Conservation (phyloP, 331 rosid species). For the Ulmus americana region DNA sequence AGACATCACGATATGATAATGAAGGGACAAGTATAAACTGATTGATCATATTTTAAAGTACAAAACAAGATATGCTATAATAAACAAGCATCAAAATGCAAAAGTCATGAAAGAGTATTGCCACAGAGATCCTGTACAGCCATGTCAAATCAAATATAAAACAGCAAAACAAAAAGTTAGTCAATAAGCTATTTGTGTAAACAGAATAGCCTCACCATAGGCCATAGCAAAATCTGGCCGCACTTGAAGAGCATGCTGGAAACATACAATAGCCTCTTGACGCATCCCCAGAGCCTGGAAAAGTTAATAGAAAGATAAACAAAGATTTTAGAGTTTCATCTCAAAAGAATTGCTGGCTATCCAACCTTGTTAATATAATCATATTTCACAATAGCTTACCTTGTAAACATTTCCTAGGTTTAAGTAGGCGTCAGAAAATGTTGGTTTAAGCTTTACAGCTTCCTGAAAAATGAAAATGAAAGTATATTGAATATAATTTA, state of each 20-base stretch:
- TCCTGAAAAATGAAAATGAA: conserved; percentile 40
- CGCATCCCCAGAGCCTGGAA: conserved; percentile 92
- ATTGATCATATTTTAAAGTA: too few relatives aligned
- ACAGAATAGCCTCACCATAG: conserved; percentile 44
- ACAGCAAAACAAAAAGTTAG: background rate
- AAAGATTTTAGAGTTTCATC: conserved; percentile 2
- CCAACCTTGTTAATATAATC: conserved; percentile 27
- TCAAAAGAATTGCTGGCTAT: conserved; percentile 40
- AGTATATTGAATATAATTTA: too few relatives aligned
- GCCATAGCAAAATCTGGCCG: conserved; percentile 92
- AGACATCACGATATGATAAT: too few relatives aligned
- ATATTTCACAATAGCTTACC: conserved; percentile 58
- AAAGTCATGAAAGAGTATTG: too few relatives aligned
- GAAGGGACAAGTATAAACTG: too few relatives aligned
- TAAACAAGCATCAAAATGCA: too few relatives aligned
- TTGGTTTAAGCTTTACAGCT: conserved; percentile 93
- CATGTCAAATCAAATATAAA: background rate
- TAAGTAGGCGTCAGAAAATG: conserved; percentile 94
- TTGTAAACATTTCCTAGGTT: conserved; percentile 97
- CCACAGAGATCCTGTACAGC: too few relatives aligned
- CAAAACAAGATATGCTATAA: too few relatives aligned
- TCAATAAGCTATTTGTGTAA: too few relatives aligned
- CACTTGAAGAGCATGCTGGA: conserved; percentile 84
- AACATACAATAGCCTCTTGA: conserved; percentile 89
- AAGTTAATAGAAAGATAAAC: conserved; percentile 34